Base-by-base conservation (phyloP, 129 eudicot species). In the Scalesia atractyloides region DNA sequence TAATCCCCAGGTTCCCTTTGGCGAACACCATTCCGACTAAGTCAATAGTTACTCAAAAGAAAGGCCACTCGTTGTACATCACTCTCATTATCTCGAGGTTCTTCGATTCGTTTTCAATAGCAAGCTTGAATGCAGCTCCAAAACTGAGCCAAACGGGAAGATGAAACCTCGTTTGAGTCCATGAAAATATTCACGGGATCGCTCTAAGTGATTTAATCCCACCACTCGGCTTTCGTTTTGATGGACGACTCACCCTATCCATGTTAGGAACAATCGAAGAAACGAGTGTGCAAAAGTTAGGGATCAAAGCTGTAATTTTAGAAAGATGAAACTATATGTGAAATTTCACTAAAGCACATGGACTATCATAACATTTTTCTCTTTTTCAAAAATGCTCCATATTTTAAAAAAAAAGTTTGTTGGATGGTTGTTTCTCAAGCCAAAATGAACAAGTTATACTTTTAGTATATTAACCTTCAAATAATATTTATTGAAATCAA, bases 131-230 rank as follows among this genome's bases (percentile, higher is more conserved):
- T 46, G 96, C 90, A 17, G 88, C 79, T 9, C 92, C 96, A 79
- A 86, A 86, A 9, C 96, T 92, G 13, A 89, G 90, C 96, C 96
- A 89, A 11, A 89, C 96, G 0, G 96, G 96, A 33, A 89, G 90
- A 76, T 89, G 96, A 57, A 89, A 89, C 73, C 93, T 80, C 0
- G 92, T 86, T 47, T 90, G 96, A 0, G 96, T 89, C 96, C 92
- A 89, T 39, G 96, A 88, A 78, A 89, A 89, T 71, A 89, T 89
- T 90, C 96, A 90, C 0, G 93, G 96, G 54, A 90, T 90, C 11
- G 96, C 96, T 67, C 96, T 73, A 19, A 90, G 93, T 46, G 96
- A 84, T 81, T 90, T 93, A 30, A 90, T 90, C 70, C 96, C 96
- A 11, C 93, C 96, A 79, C 93, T 84, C 0, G 96, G 93, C 76